Base-by-base conservation (phyloP, 2,329 filamentous ascomycete genomes). In the Aspergillus texensis region DNA sequence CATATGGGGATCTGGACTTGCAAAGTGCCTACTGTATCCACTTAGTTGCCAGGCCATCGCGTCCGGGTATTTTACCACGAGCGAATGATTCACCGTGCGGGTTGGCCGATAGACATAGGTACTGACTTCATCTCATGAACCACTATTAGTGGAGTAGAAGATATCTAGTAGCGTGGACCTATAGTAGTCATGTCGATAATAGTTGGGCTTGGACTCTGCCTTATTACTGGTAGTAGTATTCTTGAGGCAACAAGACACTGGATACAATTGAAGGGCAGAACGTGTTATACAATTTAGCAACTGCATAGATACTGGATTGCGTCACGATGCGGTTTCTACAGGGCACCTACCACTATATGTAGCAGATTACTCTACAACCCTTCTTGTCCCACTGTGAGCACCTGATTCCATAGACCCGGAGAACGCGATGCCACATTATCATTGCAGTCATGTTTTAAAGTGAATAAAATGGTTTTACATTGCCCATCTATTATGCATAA, bases 401-500 rank as follows among this genome's bases (percentile, higher is more conserved):
- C 8, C 19, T 41, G 16, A 10, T 41, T 41, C 16, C 39, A 9
- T n/a, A 41, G 39, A 41, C 16, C 6, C 21, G 19, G 45, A 28
- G 45, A 12, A 32, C 10, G 16, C 11, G 16, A 52, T 11, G 28
- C 16, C 19, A 52, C 26, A 21, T 21, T 12, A 32, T 52, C 19
- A 34, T 52, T 32, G 21, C n/a, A 28, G 32, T 19, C 21, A 8
- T 41, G 12, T n/a, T 28, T 52, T 30, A 36, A 12, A 54, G 57
- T 41, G 45, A 63, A 67, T 41, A 19, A 72, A 67, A 62, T 52
- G 75, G 72, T 75, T 77, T 77, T 77, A 77, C 75, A 78, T 76
- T 76, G 71, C 69, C 72, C 73, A 70, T 77, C 75, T 77, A 78
- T 76, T 70, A 76, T 75, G 74, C 71, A 65, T 74, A 72, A 72